phyloP scores from a whole-genome alignment of 1,284 basidiomycete species.

The Ganoderma lucidum region DNA sequence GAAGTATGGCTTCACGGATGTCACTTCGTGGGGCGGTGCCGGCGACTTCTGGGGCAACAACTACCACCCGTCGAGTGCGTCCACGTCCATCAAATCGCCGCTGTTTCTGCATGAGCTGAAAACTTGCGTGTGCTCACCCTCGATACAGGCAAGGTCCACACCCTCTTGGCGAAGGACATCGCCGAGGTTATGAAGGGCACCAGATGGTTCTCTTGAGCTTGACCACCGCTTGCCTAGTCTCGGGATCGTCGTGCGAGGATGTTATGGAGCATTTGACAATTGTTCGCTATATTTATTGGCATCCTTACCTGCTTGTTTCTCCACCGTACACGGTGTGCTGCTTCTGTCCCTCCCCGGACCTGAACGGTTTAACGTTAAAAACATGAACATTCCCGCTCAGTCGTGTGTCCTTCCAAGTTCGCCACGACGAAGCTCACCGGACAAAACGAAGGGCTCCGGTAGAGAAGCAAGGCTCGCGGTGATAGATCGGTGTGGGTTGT shows the following conservation, averaged over 20 bases:
- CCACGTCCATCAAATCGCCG: background rate
- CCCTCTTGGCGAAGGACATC: slow-evolving; percentile 38
- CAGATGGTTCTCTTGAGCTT: background rate
- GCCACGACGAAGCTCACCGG: background rate
- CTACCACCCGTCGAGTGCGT: slow-evolving; percentile 26
- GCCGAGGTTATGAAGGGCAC: slow-evolving; percentile 23
- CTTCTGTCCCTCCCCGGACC: background rate
- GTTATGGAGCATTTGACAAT: background rate
- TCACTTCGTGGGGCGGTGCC: slow-evolving; percentile 54
- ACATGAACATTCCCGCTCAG: too few relatives aligned
- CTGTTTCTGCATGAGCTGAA: background rate
- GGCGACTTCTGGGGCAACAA: slow-evolving; percentile 60
- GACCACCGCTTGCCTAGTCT: background rate
- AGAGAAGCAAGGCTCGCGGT: too few relatives aligned
- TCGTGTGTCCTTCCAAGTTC: background rate
- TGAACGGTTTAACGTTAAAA: too few relatives aligned
- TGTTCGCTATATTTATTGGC: background rate
- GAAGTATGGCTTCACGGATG: slow-evolving; percentile 60
- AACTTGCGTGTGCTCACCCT: background rate
- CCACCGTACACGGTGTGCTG: background rate
- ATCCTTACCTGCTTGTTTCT: background rate
- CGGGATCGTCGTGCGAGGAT: background rate
- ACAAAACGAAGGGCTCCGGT: background rate
- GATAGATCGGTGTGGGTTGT: background rate
- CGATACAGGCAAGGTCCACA: slow-evolving; percentile 31